A percentile compares a stretch with the other conserved stretches of the same genome.
phyloP scores from a whole-genome alignment of 129 eudicot species.

The Deinandra increscens region DNA sequence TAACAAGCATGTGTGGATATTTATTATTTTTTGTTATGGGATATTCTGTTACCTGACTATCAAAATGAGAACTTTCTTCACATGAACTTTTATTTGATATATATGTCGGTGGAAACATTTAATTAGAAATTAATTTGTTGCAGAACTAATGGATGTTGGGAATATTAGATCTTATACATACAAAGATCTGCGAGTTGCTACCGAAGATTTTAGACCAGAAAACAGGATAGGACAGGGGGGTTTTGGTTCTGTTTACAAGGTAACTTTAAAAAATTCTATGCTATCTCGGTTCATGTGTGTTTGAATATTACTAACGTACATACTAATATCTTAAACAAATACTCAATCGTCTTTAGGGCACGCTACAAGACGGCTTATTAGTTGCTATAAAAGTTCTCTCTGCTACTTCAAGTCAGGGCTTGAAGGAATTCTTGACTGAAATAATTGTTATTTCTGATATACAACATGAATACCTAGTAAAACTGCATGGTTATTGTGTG shows the following conservation, averaged over 20 bases:
- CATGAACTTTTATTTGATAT: not conserved
- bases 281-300: not conserved
- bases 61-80: not conserved
- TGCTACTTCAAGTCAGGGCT: slow-evolving; percentile 74
- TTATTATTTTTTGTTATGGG: not conserved
- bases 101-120: slow-evolving; percentile 19
- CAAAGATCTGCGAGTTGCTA: slow-evolving; percentile 64
- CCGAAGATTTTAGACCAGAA: slow-evolving; percentile 48
- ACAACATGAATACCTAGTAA: slow-evolving; percentile 81
- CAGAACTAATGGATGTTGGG: slow-evolving; percentile 58
- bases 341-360: slow-evolving; percentile 48
- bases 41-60: not conserved
- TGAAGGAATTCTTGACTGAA: slow-evolving; percentile 71
- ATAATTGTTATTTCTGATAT: slow-evolving; percentile 57
- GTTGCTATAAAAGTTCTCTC: slow-evolving; percentile 83
- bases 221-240: slow-evolving; percentile 92
- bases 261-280: slow-evolving; percentile 13
- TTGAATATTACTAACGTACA: slow-evolving; percentile 7
- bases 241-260: slow-evolving; percentile 91
- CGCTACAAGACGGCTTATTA: slow-evolving; percentile 58
- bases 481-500: slow-evolving; percentile 79
- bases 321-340: slow-evolving; percentile 11
- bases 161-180: slow-evolving; percentile 51
- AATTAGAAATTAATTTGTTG: slow-evolving; percentile 22
- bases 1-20: not conserved